These are phyloP conservation scores for Gastrolobium villosum DNA, from an alignment of 306 rosid genomes.

Conservation along the genomic window DNA sequence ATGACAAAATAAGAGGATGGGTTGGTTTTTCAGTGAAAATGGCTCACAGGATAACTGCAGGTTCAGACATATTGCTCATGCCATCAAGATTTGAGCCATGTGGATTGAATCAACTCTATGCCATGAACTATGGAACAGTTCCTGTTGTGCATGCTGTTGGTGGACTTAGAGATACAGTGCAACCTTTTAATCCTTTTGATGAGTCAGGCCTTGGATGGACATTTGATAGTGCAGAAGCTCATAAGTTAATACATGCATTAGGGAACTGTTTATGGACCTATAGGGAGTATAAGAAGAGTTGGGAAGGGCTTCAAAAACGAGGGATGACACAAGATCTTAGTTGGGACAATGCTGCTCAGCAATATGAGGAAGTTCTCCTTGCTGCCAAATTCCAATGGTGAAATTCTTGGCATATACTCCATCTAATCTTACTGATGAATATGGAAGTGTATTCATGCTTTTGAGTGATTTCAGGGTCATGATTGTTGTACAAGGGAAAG, in stretches of 20 bases:
- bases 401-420: constrained; percentile 33
- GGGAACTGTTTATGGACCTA: constrained; percentile 81
- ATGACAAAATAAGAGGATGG: constrained; percentile 80
- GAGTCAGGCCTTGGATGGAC: constrained; percentile 95
- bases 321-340: constrained; percentile 93
- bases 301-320: constrained; percentile 96
- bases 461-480: constrained; percentile 1
- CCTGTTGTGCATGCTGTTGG: constrained; percentile 98
- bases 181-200: constrained; percentile 73
- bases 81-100: constrained; percentile 99
- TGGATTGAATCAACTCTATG: constrained; percentile 94
- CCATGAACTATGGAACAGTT: constrained; percentile 90
- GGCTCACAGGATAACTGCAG: constrained; percentile 96
- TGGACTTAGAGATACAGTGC: constrained; percentile 87
- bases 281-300: constrained; percentile 80
- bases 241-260: constrained; percentile 72
- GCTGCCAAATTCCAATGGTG: constrained; percentile 93
- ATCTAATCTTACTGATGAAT: not conserved
- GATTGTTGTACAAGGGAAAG: constrained; percentile 48
- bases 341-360: constrained; percentile 94
- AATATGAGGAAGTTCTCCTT: constrained; percentile 88
- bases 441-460: constrained; percentile 8
- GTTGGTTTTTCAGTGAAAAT: constrained; percentile 89
- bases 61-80: constrained; percentile 89
- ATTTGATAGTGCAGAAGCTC: constrained; percentile 79